Evolutionary conservation across 2,329 filamentous ascomycete genomes (phyloP), one percentile per base, ranked within the genome.

Genomic region (Lanzia echinophila): DNA sequence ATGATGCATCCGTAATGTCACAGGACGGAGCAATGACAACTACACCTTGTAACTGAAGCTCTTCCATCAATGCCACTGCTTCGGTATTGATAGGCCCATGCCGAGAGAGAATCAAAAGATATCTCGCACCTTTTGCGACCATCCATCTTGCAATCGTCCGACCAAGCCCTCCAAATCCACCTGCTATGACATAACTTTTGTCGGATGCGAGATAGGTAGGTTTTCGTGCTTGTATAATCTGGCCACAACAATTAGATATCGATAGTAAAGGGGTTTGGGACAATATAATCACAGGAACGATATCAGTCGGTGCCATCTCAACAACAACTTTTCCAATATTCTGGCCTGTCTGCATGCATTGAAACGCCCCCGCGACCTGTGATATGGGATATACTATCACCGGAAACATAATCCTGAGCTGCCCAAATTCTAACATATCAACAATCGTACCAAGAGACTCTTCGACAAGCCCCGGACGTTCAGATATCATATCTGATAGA

Each of bases 111-210:
- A 67, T 55, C 17, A 63, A 57, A 2, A 72, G 51, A 31, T 63
- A 58, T 19, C 47, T 48, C 1, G 66, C 66, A 20, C 66, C 65
- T 17, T 58, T 50, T 7, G 47, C 55, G 1, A 50, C 48, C 56
- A 68, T 57, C 54, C 59, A 61, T 15, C 41, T 43, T 0, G 61
- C 54, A 11, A 66, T 52, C n/a, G 54, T 60, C 8, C 64, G 53
- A 4, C 64, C 65, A 24, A 68, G 50, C 4, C 65, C 66, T 42
- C 65, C 65, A 3, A 63, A 50, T 13, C 65, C 67, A 43, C 66
- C 65, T 32, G 62, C 55, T 12, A 68, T 54, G 3, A 68, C 15
- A 56, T 68, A 69, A 2, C 62, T 58, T 8, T 6, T 6, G 56
- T 45, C 7, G 19, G 19, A 2, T 32, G 36, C 33, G 19, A 52